Evolutionary conservation across 495 filamentous ascomycete genomes (phyloP).

Genomic region (Podospora comata): DNA sequence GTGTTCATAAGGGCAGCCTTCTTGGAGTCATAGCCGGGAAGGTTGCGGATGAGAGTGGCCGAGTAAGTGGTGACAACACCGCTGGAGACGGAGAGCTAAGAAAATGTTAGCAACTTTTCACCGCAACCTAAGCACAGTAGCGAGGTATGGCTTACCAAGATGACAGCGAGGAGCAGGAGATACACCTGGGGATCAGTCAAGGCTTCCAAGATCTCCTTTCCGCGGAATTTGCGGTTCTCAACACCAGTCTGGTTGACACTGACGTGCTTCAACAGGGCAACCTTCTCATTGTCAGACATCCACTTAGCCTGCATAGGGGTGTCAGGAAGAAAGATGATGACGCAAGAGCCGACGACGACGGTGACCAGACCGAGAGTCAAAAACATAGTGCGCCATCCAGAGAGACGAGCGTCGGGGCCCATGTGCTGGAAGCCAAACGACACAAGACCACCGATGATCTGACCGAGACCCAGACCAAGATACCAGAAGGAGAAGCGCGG

Average conservation of each 20-base stretch:
- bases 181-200: conserved; percentile 37
- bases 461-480: conserved; percentile 57
- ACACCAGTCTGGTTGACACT: conserved; percentile 50
- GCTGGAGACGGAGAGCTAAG: conserved; percentile 49
- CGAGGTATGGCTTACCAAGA: conserved; percentile 24
- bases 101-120: neutral
- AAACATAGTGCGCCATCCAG: conserved; percentile 64
- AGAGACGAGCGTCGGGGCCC: conserved; percentile 36
- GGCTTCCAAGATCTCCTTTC: conserved; percentile 39
- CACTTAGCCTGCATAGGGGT: conserved; percentile 52
- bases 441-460: conserved; percentile 60
- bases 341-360: conserved; percentile 44
- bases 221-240: conserved; percentile 50
- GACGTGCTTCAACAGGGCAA: conserved; percentile 38
- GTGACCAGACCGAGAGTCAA: conserved; percentile 55
- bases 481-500: conserved; percentile 66
- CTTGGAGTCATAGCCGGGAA: conserved; percentile 51
- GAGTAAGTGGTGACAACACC: conserved; percentile 63
- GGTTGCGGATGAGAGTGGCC: conserved; percentile 54
- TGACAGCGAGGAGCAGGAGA: conserved; percentile 31
- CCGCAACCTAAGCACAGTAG: no score
- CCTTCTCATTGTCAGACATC: conserved; percentile 49
- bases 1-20: conserved; percentile 58
- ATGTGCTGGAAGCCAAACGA: conserved; percentile 62
- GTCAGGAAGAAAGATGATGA: conserved; percentile 51